Conservation (phyloP, 1,139 yeast genomes). For the Saccharomyces hybrid region DNA sequence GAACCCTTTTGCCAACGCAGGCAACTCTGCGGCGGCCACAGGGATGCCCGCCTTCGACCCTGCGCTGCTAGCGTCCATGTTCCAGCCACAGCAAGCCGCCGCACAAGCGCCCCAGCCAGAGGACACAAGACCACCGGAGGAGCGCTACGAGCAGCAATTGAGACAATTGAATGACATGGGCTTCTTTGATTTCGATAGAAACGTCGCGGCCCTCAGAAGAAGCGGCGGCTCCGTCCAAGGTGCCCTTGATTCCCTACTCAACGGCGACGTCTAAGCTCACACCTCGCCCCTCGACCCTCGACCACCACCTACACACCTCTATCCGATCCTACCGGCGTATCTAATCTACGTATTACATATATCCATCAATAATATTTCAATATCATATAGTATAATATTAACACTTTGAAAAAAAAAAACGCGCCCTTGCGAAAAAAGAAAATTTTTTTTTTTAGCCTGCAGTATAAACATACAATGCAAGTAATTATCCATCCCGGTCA, state of each 20-base stretch:
- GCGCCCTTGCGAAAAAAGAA: not conserved
- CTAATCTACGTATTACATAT: not conserved
- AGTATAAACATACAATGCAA: not conserved
- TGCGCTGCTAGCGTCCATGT: constrained; percentile 35
- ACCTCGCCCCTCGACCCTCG: not conserved
- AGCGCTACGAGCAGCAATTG: constrained; percentile 80
- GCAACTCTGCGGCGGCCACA: constrained; percentile 12
- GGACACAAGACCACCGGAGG: constrained; percentile 95
- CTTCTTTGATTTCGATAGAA: constrained; percentile 85
- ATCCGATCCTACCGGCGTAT: not conserved
- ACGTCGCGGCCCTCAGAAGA: constrained; percentile 85
- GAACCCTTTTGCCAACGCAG: constrained; percentile 37
- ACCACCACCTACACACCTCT: not conserved
- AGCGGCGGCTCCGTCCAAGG: constrained; percentile 97
- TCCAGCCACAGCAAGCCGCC: constrained; percentile 16
- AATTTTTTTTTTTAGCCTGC: not conserved
- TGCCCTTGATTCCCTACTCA: constrained; percentile 81
- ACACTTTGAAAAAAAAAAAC: not conserved
- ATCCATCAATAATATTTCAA: not conserved
- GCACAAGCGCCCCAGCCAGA: constrained; percentile 33
- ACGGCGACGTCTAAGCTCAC: constrained; percentile 35
- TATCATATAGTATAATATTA: not conserved
- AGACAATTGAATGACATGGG: constrained; percentile 96
- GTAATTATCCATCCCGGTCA: not conserved
- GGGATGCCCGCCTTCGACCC: constrained; percentile 33